Conservation (phyloP, 805 yeast species). For the Jamesozyma piceae region DNA sequence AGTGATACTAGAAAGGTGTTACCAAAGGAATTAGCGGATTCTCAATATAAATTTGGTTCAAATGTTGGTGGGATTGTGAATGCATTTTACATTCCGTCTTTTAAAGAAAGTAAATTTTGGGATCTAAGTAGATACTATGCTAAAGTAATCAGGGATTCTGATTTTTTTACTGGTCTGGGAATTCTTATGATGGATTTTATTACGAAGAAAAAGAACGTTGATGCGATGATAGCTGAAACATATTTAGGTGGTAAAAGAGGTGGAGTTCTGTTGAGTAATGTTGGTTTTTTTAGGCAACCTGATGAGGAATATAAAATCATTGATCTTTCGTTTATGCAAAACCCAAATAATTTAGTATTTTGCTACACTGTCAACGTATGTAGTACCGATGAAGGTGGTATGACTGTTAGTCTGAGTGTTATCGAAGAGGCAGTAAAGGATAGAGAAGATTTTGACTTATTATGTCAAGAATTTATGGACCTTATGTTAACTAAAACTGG, state of each 20-base stretch:
- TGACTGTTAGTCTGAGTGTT: constrained; percentile 14
- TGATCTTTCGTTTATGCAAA: constrained; percentile 19
- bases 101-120: constrained; percentile 15
- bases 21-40: constrained; percentile 12
- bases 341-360: constrained; percentile 17
- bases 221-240: constrained; percentile 10
- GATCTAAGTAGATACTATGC: constrained; percentile 14
- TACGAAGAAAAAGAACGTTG: constrained; percentile 13
- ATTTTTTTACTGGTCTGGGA: constrained; percentile 17
- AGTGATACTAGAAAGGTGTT: constrained; percentile 12
- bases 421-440: constrained; percentile 10
- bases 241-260: constrained; percentile 14
- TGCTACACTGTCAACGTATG: constrained; percentile 14
- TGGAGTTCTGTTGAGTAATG: constrained; percentile 22
- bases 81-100: constrained; percentile 16
- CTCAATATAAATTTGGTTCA: constrained; percentile 17
- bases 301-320: constrained; percentile 4
- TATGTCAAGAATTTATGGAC: neutral
- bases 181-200: constrained; percentile 15
- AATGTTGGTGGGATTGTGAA: constrained; percentile 23
- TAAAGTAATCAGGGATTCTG: constrained; percentile 11
- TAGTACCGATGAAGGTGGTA: constrained; percentile 18
- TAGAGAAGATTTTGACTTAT: constrained; percentile 1
- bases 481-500: neutral
- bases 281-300: constrained; percentile 11